Conservation (phyloP, 352 stramenopile species). For the Globisporangium barbulae region DNA sequence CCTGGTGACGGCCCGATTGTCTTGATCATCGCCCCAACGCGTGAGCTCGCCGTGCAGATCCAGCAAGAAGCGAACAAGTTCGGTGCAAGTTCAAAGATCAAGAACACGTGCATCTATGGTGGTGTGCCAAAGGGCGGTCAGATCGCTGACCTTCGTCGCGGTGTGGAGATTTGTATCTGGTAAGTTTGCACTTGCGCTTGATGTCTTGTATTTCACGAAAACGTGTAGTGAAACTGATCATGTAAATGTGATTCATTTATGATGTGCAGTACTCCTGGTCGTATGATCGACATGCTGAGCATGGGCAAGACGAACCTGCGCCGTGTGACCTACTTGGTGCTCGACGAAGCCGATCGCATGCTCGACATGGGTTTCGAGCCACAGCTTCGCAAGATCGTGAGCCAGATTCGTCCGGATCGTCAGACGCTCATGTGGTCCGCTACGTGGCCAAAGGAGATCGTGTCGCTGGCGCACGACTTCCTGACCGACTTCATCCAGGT, state of each 20-base stretch:
- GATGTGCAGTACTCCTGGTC: slow-evolving; percentile 86
- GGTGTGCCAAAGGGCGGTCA: slow-evolving; percentile 96
- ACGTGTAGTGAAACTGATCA: neutral
- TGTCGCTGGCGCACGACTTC: slow-evolving; percentile 96
- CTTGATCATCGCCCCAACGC: slow-evolving; percentile 97
- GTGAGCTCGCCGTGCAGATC: slow-evolving; percentile 99
- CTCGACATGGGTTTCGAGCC: slow-evolving; percentile 95
- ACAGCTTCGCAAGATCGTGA: slow-evolving; percentile 95
- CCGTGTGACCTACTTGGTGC: slow-evolving; percentile 97
- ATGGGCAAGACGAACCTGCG: slow-evolving; percentile 95
- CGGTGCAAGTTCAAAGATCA: slow-evolving; percentile 95
- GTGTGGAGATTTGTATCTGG: slow-evolving; percentile 87
- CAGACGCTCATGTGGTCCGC: slow-evolving; percentile 99
- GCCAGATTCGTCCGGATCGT: slow-evolving; percentile 96
- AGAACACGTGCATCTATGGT: slow-evolving; percentile 99
- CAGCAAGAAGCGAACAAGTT: slow-evolving; percentile 99
- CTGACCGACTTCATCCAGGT: slow-evolving; percentile 98
- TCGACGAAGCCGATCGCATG: slow-evolving; percentile 98
- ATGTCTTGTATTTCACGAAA: neutral
- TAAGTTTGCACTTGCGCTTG: slow-evolving; percentile 15
- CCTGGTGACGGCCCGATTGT: slow-evolving; percentile 99
- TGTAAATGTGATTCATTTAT: neutral
- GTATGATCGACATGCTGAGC: slow-evolving; percentile 98
- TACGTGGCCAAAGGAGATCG: slow-evolving; percentile 98
- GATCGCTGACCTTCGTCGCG: slow-evolving; percentile 77